These are phyloP conservation scores for Paraconiothyrium sp. DNA, from an alignment of 2,329 filamentous ascomycete species.

Conservation along the genomic window DNA sequence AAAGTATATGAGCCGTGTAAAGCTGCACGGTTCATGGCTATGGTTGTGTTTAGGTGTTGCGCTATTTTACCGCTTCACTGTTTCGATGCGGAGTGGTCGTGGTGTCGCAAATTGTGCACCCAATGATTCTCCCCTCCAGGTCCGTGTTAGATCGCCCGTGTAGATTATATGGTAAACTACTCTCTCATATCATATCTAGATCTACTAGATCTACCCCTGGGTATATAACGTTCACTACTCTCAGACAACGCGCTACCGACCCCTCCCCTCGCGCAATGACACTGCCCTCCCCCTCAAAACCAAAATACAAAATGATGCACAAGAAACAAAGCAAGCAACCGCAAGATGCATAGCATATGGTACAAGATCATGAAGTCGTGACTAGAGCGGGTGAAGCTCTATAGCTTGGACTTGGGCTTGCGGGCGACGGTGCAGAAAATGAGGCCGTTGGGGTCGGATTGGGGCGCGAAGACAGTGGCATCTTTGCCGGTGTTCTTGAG, in stretches of 20 bases:
- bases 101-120: background rate
- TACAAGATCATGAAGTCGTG: conserved; percentile 27
- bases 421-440: conserved; percentile 91
- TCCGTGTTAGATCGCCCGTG: too few relatives aligned
- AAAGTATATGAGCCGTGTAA: background rate
- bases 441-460: conserved; percentile 91
- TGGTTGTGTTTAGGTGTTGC: background rate
- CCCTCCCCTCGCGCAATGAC: conserved; percentile 2
- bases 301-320: conserved; percentile 14
- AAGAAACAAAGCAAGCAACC: conserved; percentile 13
- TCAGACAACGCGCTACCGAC: conserved; percentile 1
- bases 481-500: conserved; percentile 95
- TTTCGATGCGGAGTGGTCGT: background rate
- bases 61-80: background rate
- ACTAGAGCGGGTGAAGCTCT: conserved; percentile 23
- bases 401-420: conserved; percentile 57
- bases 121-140: background rate
- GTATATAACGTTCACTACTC: conserved; percentile 16
- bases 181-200: conserved; percentile 13
- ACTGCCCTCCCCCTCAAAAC: conserved; percentile 2
- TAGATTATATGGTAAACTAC: conserved; percentile 12
- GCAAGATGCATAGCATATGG: conserved; percentile 16
- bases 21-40: background rate
- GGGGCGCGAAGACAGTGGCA: conserved; percentile 93
- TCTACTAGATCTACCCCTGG: conserved; percentile 2